Conservation (phyloP, 306 rosid species). For the Cicer cuneatum region DNA sequence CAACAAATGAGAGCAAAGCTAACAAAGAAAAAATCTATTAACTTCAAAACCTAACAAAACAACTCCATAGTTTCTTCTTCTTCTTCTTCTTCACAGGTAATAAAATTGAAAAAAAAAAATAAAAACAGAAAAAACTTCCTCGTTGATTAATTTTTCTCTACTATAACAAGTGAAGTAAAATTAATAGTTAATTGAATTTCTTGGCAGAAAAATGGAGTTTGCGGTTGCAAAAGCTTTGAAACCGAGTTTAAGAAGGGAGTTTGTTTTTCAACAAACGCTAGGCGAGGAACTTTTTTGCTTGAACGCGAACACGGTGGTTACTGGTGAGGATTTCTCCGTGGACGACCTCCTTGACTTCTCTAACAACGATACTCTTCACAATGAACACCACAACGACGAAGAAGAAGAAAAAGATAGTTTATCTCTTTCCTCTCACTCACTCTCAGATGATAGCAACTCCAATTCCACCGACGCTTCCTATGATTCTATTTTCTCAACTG, state of each 20-base stretch:
- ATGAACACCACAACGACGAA: constrained; percentile 42
- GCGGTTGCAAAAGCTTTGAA: constrained; percentile 72
- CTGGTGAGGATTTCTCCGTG: constrained; percentile 74
- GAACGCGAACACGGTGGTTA: constrained; percentile 50
- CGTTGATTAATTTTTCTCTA: not conserved
- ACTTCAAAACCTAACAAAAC: constrained; percentile 41
- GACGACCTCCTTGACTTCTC: constrained; percentile 85
- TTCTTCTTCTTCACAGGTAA: constrained; percentile 57
- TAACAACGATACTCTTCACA: constrained; percentile 57
- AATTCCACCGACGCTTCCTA: constrained; percentile 55
- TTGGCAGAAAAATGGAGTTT: constrained; percentile 73
- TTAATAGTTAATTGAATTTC: constrained; percentile 40
- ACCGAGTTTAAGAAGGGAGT: constrained; percentile 69
- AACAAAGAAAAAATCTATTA: constrained; percentile 38
- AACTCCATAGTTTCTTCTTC: constrained; percentile 15
- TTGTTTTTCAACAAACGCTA: constrained; percentile 49
- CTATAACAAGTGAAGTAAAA: not conserved
- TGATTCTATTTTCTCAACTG: constrained; percentile 60
- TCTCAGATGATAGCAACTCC: constrained; percentile 52
- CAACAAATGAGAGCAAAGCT: not conserved
- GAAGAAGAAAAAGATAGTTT: constrained; percentile 46
- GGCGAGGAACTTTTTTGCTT: constrained; percentile 53
- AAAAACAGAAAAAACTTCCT: not conserved
- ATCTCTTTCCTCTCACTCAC: constrained; percentile 56
- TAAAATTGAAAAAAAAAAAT: not conserved